These are phyloP conservation scores for Epichloe typhina DNA, from an alignment of 2,329 filamentous ascomycete species.

Conservation along the genomic window DNA sequence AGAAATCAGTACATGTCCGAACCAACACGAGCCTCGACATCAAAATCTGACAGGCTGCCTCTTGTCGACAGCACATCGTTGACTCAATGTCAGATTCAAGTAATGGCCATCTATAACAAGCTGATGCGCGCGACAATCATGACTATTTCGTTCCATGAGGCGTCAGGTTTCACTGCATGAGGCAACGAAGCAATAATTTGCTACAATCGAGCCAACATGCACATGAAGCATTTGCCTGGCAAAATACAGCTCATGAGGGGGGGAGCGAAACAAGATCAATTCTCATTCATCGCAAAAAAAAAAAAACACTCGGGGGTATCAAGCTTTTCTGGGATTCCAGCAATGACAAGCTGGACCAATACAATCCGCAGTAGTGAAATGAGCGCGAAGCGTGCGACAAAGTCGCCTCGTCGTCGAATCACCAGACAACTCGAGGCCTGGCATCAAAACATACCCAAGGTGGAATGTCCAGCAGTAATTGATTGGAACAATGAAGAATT, in stretches of 20 bases:
- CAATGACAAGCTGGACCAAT: slow-evolving; percentile 3
- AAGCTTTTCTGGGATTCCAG: slow-evolving; percentile 16
- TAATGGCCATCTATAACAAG: not conserved
- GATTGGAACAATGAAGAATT: not conserved
- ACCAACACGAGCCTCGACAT: not conserved
- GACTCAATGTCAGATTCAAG: not conserved
- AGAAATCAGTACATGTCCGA: not conserved
- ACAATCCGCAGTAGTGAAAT: not conserved
- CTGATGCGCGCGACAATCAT: not conserved
- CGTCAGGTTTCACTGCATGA: not conserved
- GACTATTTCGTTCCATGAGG: not conserved
- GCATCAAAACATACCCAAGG: slow-evolving; percentile 9
- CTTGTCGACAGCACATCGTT: not conserved
- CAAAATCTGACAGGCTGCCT: not conserved
- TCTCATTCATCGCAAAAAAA: slow-evolving; percentile 3
- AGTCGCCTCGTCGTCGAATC: slow-evolving; percentile 11
- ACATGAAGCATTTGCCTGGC: not conserved
- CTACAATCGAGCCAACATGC: not conserved
- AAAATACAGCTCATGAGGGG: not conserved
- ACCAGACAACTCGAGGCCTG: slow-evolving; percentile 10
- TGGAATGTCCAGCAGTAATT: not conserved
- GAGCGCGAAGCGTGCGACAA: slow-evolving; percentile 6
- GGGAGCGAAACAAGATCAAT: not conserved
- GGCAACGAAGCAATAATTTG: not conserved
- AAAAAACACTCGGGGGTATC: slow-evolving; percentile 22